Conservation (phyloP, 306 rosid species). For the Lagenaria siceraria region DNA sequence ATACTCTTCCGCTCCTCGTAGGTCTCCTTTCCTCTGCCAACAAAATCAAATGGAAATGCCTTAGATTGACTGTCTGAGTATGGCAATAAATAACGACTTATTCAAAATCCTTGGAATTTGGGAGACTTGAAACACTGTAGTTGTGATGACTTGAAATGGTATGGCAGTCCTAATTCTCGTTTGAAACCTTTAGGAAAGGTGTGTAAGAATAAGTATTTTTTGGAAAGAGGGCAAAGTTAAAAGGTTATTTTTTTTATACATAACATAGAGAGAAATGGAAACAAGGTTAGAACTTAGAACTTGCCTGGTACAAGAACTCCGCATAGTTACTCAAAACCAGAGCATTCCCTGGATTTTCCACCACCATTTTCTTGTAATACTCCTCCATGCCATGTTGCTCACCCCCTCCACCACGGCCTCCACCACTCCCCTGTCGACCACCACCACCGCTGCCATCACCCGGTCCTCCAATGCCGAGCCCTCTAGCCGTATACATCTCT, state of each 20-base stretch:
- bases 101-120: too few species aligned
- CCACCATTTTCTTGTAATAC: constrained; percentile 55
- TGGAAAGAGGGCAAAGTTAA: too few species aligned
- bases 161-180: too few species aligned
- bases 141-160: too few species aligned
- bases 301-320: constrained; percentile 52
- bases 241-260: too few species aligned
- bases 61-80: background rate
- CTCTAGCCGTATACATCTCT: constrained; percentile 40
- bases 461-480: constrained; percentile 34
- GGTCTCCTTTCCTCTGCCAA: constrained; percentile 51
- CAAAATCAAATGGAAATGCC: background rate
- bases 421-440: constrained; percentile 15
- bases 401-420: constrained; percentile 22
- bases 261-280: background rate
- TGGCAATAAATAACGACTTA: background rate
- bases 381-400: constrained; percentile 44
- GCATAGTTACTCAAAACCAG: constrained; percentile 84
- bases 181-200: too few species aligned
- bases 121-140: too few species aligned
- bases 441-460: constrained; percentile 35
- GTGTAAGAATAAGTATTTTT: too few species aligned
- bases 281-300: background rate
- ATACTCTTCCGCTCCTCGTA: constrained; percentile 40
- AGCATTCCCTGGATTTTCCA: constrained; percentile 67